Evolutionary conservation across 805 yeast genomes (phyloP).

Genomic region (Metschnikowia noctiluminum): DNA sequence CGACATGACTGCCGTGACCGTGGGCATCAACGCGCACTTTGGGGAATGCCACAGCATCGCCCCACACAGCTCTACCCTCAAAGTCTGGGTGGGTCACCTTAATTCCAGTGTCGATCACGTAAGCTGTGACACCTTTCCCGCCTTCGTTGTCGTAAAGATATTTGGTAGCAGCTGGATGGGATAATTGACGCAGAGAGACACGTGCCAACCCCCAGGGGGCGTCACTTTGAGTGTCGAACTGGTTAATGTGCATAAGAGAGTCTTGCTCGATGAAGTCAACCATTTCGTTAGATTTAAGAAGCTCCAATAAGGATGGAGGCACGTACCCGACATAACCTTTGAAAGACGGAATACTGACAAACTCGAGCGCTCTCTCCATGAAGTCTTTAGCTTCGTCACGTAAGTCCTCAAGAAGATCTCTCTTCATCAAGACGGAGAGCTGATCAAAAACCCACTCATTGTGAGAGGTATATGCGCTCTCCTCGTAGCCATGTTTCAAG

Average conservation of each 20-base stretch:
- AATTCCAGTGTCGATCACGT: slow-evolving; percentile 89
- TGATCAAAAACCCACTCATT: slow-evolving; percentile 13
- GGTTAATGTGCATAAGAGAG: slow-evolving; percentile 25
- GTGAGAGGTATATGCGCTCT: slow-evolving; percentile 10
- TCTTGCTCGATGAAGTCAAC: slow-evolving; percentile 26
- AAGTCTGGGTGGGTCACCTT: slow-evolving; percentile 73
- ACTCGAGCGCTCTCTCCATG: slow-evolving; percentile 6
- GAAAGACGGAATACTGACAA: slow-evolving; percentile 12
- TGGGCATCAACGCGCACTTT: slow-evolving; percentile 72
- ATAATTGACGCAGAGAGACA: slow-evolving; percentile 75
- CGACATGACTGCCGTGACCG: slow-evolving; percentile 96
- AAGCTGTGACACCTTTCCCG: slow-evolving; percentile 82
- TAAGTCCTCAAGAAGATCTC: slow-evolving; percentile 21
- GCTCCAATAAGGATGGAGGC: slow-evolving; percentile 17
- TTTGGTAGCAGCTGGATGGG: slow-evolving; percentile 9
- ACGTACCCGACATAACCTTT: slow-evolving; percentile 23
- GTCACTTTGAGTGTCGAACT: slow-evolving; percentile 65
- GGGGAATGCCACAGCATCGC: slow-evolving; percentile 64
- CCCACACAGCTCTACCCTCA: slow-evolving; percentile 83
- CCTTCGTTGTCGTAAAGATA: slow-evolving; percentile 70
- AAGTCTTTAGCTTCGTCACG: slow-evolving; percentile 12
- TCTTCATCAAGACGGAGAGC: slow-evolving; percentile 13
- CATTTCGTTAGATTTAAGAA: slow-evolving; percentile 13
- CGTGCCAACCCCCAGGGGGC: slow-evolving; percentile 96
- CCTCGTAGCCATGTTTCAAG: slow-evolving; percentile 13